A percentile compares a stretch with the other conserved stretches of the same genome.
These are phyloP conservation scores for Lentinus polychrous DNA, from an alignment of 1,284 basidiomycete species.

Conservation along the genomic window DNA sequence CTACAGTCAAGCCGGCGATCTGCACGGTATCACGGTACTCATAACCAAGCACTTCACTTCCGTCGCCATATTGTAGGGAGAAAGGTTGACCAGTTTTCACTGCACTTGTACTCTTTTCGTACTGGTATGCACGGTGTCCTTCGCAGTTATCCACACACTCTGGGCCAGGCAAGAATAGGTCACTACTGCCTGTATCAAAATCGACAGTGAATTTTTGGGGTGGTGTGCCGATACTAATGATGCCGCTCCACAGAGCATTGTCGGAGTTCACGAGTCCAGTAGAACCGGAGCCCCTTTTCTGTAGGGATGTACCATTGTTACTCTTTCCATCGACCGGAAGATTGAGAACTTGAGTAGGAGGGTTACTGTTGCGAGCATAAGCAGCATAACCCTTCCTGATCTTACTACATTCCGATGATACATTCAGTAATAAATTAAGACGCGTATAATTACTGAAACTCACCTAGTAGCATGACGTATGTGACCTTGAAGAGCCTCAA, in stretches of 20 bases:
- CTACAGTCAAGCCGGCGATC: constrained; percentile 28
- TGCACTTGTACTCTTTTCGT: constrained; percentile 26
- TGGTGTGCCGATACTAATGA: constrained; percentile 24
- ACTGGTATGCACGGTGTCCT: constrained; percentile 28
- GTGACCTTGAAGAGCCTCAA: constrained; percentile 11
- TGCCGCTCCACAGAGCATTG: constrained; percentile 19
- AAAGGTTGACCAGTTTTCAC: constrained; percentile 20
- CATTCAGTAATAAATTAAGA: neutral
- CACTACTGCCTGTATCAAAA: constrained; percentile 21
- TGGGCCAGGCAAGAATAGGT: constrained; percentile 23
- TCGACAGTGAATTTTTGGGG: constrained; percentile 9
- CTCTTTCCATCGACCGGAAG: neutral
- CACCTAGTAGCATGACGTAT: constrained; percentile 8
- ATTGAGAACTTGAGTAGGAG: constrained; percentile 9
- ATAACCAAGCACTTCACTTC: constrained; percentile 23
- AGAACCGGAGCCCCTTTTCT: constrained; percentile 10
- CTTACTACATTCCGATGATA: constrained; percentile 11
- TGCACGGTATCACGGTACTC: constrained; percentile 30
- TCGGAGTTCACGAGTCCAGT: constrained; percentile 11
- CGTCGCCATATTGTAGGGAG: constrained; percentile 27
- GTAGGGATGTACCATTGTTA: neutral
- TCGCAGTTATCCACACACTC: constrained; percentile 23
- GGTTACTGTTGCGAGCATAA: constrained; percentile 16
- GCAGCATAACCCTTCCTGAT: constrained; percentile 12
- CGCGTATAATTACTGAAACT: neutral